Evolutionary conservation across 2,329 filamentous ascomycete species (phyloP), one percentile per base, ranked within the genome.

Genomic region (Aspergillus quadricinctus): DNA sequence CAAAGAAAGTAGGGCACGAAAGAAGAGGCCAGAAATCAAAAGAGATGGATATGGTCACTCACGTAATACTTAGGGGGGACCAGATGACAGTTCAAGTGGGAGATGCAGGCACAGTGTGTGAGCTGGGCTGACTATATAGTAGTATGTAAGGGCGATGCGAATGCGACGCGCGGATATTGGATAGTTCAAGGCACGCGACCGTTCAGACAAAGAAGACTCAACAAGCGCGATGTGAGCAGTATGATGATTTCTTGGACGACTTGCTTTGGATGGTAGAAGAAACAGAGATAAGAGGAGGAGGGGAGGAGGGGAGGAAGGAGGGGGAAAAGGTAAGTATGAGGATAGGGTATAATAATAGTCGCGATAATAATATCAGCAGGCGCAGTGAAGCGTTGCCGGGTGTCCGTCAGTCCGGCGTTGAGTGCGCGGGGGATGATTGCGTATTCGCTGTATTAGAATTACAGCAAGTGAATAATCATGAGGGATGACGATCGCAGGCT

Each of bases 141-240:
- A 51, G 51, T 55, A 53, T 46, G n/a, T n/a, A n/a, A 58, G 55
- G 53, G 53, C 53, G 45, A 56, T 61, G 63, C 61, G 61, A 65
- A 21, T 64, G 58, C 58, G 58, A 64, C 60, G 61, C 63, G 62
- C 60, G 53, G 52, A 52, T 60, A 55, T 37, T 50, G 52, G 49
- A 49, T 53, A 43, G 54, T 53, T 57, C 58, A 37, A 56, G 54
- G 43, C 50, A 62, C 58, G 60, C 60, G 61, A 57, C 53, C 17
- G 57, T 53, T 48, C n/a, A 37, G 50, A 56, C 43, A 37, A 52
- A 46, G 37, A 37, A 54, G 40, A 37, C 43, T 46, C 11, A 23
- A 46, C 43, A 25, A 46, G 31, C 31, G 31, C 31, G 14, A 17
- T 35, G 5, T 14, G 14, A 35, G 31, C 14, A 37, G 31, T 17